A percentile compares a stretch with the other conserved stretches of the same genome.
Evolutionary conservation across 768 basidiomycete species (phyloP).

Genomic region (Lactifluus volemus): DNA sequence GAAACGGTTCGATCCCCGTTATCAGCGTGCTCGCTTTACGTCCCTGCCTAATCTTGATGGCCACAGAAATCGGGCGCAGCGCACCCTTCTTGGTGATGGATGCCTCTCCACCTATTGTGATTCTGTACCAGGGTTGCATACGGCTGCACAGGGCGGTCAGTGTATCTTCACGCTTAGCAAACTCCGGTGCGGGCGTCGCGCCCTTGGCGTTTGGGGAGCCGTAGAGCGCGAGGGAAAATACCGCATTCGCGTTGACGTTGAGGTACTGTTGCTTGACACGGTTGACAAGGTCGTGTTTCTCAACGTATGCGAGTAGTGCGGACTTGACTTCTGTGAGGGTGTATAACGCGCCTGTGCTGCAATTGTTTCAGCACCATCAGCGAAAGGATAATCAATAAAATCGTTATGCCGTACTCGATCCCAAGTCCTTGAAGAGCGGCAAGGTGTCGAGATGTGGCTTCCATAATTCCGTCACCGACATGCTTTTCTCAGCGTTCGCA

Average conservation of each 20-base stretch:
- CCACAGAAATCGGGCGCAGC: constrained; percentile 59
- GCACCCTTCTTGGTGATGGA: constrained; percentile 60
- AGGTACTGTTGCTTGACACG: constrained; percentile 58
- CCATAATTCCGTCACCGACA: constrained; percentile 63
- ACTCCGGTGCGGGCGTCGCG: constrained; percentile 29
- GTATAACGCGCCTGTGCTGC: constrained; percentile 47
- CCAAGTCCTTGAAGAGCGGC: constrained; percentile 54
- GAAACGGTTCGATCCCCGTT: constrained; percentile 73
- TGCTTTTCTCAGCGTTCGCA: constrained; percentile 34
- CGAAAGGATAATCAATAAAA: not conserved
- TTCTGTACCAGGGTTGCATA: constrained; percentile 76
- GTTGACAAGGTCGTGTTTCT: constrained; percentile 54
- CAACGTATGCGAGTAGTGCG: constrained; percentile 55
- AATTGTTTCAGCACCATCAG: constrained; percentile 2
- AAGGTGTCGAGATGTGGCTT: constrained; percentile 56
- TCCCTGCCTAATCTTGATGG: constrained; percentile 67
- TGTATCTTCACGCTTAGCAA: constrained; percentile 60
- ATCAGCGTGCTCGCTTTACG: constrained; percentile 70
- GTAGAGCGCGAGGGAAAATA: constrained; percentile 26
- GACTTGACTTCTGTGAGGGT: constrained; percentile 46
- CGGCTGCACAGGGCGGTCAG: constrained; percentile 42
- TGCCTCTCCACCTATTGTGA: constrained; percentile 48
- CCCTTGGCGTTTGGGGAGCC: constrained; percentile 24
- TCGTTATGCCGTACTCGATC: constrained; percentile 41
- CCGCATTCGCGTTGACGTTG: constrained; percentile 44